These are phyloP conservation scores for Tephrocybe sp. DNA, from an alignment of 768 basidiomycete genomes.

Conservation along the genomic window DNA sequence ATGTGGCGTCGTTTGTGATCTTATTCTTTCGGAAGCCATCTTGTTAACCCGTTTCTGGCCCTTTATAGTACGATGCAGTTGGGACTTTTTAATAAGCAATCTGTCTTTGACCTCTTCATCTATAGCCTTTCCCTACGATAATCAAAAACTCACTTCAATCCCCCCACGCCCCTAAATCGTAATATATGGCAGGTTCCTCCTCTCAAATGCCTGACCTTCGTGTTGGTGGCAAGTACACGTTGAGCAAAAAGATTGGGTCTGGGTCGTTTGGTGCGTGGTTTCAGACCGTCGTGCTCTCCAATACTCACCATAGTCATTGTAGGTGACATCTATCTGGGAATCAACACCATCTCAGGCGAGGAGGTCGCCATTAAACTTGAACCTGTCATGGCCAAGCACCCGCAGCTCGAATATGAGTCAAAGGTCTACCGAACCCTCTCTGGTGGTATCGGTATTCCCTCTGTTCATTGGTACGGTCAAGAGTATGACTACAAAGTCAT, in stretches of 20 bases:
- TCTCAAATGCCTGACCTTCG: slow-evolving; percentile 79
- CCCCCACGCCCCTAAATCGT: too few species aligned
- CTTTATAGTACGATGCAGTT: too few species aligned
- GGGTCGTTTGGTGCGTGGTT: slow-evolving; percentile 86
- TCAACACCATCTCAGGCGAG: slow-evolving; percentile 99
- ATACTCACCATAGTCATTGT: slow-evolving; percentile 8
- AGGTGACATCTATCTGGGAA: slow-evolving; percentile 99
- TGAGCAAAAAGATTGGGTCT: slow-evolving; percentile 99
- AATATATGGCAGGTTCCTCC: slow-evolving; percentile 68
- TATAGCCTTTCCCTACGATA: too few species aligned
- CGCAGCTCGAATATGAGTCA: slow-evolving; percentile 98
- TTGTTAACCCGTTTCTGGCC: too few species aligned
- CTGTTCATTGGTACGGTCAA: slow-evolving; percentile 92
- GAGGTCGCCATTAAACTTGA: slow-evolving; percentile 99
- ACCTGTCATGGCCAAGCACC: slow-evolving; percentile 99
- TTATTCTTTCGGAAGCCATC: too few species aligned
- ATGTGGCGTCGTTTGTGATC: too few species aligned
- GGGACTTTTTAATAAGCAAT: too few species aligned
- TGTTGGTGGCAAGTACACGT: slow-evolving; percentile 93
- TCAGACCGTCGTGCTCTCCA: slow-evolving; percentile 1
- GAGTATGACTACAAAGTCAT: slow-evolving; percentile 99
- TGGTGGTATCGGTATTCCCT: slow-evolving; percentile 97
- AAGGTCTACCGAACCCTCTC: slow-evolving; percentile 97
- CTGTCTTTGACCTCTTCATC: too few species aligned
- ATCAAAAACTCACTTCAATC: too few species aligned